A percentile compares a stretch with the other conserved stretches of the same genome.
phyloP scores from a whole-genome alignment of 768 basidiomycete species.

The Psilocybe sp. region DNA sequence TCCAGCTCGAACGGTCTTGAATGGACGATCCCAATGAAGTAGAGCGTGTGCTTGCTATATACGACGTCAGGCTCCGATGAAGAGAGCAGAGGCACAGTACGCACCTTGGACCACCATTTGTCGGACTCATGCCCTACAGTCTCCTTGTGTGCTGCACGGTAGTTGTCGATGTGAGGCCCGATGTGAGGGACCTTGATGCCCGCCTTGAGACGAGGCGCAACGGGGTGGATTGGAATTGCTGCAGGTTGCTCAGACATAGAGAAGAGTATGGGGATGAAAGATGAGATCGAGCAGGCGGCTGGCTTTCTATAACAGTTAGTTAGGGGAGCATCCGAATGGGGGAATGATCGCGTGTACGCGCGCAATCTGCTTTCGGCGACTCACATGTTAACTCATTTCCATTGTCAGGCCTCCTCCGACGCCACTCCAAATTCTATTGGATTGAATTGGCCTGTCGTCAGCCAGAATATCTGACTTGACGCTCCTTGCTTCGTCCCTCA shows the following conservation, averaged over 20 bases:
- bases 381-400: constrained; percentile 7
- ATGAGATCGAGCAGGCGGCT: constrained; percentile 10
- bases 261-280: constrained; percentile 11
- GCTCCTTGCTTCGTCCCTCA: neutral
- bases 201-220: constrained; percentile 69
- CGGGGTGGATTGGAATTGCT: constrained; percentile 54
- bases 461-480: no score
- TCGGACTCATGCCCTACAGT: constrained; percentile 79
- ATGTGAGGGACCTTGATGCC: constrained; percentile 72
- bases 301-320: constrained; percentile 15
- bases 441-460: no score
- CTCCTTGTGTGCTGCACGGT: constrained; percentile 60
- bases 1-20: constrained; percentile 83
- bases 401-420: no score
- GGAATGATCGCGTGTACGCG: constrained; percentile 15
- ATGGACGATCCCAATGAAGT: constrained; percentile 86
- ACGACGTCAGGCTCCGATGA: constrained; percentile 2
- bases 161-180: constrained; percentile 76
- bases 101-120: constrained; percentile 84
- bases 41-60: constrained; percentile 66
- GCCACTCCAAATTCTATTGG: no score
- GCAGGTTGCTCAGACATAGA: constrained; percentile 38
- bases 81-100: constrained; percentile 12
- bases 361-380: constrained; percentile 16
- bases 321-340: constrained; percentile 16